These are phyloP conservation scores for Fusarium virguliforme DNA, from an alignment of 2,329 filamentous ascomycete species.

Conservation along the genomic window DNA sequence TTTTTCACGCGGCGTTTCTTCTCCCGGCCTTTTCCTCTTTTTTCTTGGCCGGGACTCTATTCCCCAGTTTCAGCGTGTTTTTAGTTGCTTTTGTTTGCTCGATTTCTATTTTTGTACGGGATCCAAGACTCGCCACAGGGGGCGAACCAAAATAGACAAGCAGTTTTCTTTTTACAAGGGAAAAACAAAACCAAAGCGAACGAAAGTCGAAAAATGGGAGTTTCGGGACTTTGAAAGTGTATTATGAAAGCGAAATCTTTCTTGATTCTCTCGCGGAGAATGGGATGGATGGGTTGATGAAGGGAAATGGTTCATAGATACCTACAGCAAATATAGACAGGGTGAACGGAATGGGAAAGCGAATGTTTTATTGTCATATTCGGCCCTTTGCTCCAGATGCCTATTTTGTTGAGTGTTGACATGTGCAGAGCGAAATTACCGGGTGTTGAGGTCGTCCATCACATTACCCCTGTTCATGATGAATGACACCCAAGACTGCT, in stretches of 20 bases:
- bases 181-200: conserved; percentile 26
- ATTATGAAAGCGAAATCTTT: conserved; percentile 28
- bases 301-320: conserved; percentile 37
- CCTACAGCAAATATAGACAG: conserved; percentile 36
- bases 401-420: conserved; percentile 15
- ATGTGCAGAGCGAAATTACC: background rate
- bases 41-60: conserved; percentile 30
- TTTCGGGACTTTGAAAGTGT: conserved; percentile 26
- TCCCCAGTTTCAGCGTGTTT: conserved; percentile 34
- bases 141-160: conserved; percentile 43
- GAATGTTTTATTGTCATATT: conserved; percentile 1
- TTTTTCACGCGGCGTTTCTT: conserved; percentile 32
- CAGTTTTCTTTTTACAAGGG: conserved; percentile 9
- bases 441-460: background rate
- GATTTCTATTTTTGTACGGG: conserved; percentile 16
- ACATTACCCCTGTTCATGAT: background rate
- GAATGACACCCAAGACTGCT: background rate
- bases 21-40: conserved; percentile 33
- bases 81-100: conserved; percentile 26
- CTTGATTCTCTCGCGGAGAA: conserved; percentile 21
- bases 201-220: conserved; percentile 25
- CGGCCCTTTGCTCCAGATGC: conserved; percentile 12
- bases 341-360: conserved; percentile 20
- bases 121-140: conserved; percentile 24
- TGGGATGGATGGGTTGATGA: conserved; percentile 1